Conservation (phyloP, 2,329 filamentous ascomycete species). For the Magnaporthiopsis rhizophila region DNA sequence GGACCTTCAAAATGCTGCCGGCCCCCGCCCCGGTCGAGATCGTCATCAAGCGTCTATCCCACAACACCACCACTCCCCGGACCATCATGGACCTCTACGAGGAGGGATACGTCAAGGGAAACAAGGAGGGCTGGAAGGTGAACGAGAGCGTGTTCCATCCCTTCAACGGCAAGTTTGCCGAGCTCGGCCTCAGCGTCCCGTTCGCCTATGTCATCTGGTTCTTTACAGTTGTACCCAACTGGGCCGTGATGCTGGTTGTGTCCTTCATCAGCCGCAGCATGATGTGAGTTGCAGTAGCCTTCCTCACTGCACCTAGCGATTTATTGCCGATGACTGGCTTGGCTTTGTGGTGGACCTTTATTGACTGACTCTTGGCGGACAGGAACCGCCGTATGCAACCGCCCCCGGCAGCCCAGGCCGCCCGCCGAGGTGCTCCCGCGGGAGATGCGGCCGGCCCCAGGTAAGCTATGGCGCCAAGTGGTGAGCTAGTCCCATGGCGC, state of each 20-base stretch:
- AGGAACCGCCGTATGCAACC: conserved; percentile 27
- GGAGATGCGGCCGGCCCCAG: conserved; percentile 18
- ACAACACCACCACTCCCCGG: conserved; percentile 57
- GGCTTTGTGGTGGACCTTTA: conserved; percentile 14
- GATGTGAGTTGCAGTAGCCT: conserved; percentile 51
- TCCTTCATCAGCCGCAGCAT: conserved; percentile 65
- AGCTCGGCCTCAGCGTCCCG: conserved; percentile 54
- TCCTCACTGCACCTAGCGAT: neutral
- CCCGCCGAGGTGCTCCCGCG: conserved; percentile 18
- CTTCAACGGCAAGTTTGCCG: conserved; percentile 58
- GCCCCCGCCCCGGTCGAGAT: conserved; percentile 55
- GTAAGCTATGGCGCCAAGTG: conserved; percentile 6
- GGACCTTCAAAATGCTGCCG: conserved; percentile 61
- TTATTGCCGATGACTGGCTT: neutral
- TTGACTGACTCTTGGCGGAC: conserved; percentile 16
- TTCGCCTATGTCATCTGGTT: conserved; percentile 61
- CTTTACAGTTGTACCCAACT: conserved; percentile 60
- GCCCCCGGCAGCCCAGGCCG: conserved; percentile 11
- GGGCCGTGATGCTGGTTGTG: conserved; percentile 70
- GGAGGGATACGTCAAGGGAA: conserved; percentile 36
- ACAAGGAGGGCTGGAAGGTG: conserved; percentile 29
- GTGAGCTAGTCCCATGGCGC: neutral
- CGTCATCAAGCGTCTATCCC: conserved; percentile 59
- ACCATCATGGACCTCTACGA: conserved; percentile 54
- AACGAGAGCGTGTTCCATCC: conserved; percentile 67